Percentiles rank a stretch among this genome's conserved stretches.
phyloP scores from a whole-genome alignment of 306 rosid genomes.

The Cyclanthera cordifolia region DNA sequence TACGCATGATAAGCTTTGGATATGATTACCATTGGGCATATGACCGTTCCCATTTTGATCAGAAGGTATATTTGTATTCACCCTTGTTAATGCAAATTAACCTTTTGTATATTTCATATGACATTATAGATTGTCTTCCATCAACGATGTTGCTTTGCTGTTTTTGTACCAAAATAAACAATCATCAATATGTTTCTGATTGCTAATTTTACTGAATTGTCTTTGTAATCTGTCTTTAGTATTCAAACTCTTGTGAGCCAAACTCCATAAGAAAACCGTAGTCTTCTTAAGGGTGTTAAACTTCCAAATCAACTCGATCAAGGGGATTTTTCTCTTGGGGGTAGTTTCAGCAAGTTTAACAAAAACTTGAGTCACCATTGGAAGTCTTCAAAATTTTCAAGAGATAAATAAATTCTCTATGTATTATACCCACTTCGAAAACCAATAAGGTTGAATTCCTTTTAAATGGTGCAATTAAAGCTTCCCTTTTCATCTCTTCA shows the following conservation, averaged over 20 bases:
- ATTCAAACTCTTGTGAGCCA: too few species aligned
- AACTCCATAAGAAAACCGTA: too few species aligned
- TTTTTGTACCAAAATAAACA: background rate
- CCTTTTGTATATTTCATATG: constrained; percentile 9
- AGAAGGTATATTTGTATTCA: constrained; percentile 38
- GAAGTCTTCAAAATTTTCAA: background rate
- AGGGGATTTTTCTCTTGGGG: too few species aligned
- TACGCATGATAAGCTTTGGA: constrained; percentile 95
- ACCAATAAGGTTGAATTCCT: too few species aligned
- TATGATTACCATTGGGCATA: constrained; percentile 76
- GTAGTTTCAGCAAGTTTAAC: background rate
- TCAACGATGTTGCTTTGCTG: background rate
- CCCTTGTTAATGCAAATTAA: constrained; percentile 3
- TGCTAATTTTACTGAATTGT: background rate
- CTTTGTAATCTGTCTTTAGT: too few species aligned
- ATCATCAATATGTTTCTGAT: background rate
- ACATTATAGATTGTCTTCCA: constrained; percentile 5
- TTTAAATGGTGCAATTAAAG: too few species aligned
- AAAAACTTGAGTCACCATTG: background rate
- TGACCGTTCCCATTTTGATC: constrained; percentile 50
- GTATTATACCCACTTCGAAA: too few species aligned
- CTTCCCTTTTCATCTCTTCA: too few species aligned
- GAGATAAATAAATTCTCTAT: too few species aligned
- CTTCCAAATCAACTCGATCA: too few species aligned
- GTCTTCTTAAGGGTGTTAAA: too few species aligned